These are phyloP conservation scores for Bipolaris victoriae DNA, from an alignment of 2,329 filamentous ascomycete genomes.

Conservation along the genomic window DNA sequence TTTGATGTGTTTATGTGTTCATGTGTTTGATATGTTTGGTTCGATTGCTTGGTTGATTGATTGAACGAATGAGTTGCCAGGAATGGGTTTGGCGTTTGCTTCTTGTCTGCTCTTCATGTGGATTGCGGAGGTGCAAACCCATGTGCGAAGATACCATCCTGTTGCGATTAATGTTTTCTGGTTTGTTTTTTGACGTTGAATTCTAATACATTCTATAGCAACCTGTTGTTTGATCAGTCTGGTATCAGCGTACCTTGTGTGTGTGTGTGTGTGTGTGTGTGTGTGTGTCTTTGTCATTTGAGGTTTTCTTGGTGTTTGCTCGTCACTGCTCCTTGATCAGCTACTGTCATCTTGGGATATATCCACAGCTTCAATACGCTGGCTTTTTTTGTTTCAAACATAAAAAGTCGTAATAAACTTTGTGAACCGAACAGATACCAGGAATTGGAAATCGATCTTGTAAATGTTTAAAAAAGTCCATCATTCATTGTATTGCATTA, in stretches of 20 bases:
- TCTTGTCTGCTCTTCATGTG: not conserved
- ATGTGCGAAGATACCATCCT: slow-evolving; percentile 3
- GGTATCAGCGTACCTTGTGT: not conserved
- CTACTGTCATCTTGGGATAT: too few relatives aligned
- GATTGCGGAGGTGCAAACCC: slow-evolving; percentile 1
- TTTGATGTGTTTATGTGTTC: too few relatives aligned
- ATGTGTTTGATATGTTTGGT: too few relatives aligned
- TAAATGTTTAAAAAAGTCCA: too few relatives aligned
- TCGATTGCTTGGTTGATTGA: not conserved
- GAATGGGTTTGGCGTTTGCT: not conserved
- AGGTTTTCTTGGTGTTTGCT: too few relatives aligned
- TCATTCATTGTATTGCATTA: too few relatives aligned
- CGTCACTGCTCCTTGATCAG: too few relatives aligned
- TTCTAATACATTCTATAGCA: not conserved
- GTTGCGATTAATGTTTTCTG: not conserved
- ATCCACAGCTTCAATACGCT: too few relatives aligned
- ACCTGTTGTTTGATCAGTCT: not conserved
- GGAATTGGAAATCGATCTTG: too few relatives aligned
- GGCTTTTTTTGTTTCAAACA: too few relatives aligned
- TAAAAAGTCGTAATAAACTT: too few relatives aligned
- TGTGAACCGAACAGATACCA: too few relatives aligned
- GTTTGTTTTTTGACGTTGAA: not conserved
- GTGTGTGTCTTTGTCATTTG: not conserved
- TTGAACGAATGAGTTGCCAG: not conserved
- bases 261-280: not conserved